Base-by-base conservation (phyloP, 2,329 filamentous ascomycete species). In the Beauveria sp. region DNA sequence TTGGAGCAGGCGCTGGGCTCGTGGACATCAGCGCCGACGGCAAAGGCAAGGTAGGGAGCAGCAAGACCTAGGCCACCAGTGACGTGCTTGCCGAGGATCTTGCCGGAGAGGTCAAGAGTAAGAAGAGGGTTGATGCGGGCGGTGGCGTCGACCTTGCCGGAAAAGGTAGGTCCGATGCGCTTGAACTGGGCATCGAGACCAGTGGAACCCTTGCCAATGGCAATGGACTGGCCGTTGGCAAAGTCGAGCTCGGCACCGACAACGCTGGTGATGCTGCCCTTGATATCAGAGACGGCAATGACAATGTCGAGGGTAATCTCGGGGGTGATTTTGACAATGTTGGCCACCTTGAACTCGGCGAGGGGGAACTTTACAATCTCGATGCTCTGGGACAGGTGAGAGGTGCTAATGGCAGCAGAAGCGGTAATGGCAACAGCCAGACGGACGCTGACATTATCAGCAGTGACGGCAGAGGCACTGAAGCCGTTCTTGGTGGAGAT, bases 401-500 rank as follows among this genome's bases (percentile, higher is more conserved):
- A 58, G 34, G 55, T 62, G 14, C 2, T 14, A 20, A 62, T 59
- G 43, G 61, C 61, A 5, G 61, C 61, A 1, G 61, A 59, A 8
- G 55, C 61, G 44, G 61, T 62, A n/a, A 58, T 37, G 48, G 55
- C 61, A 9, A 62, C 55, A 20, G 61, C 61, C 7, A 62, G 61
- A 34, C 55, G 61, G 20, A 55, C 55, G 41, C 50, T 44, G 51
- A 62, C 55, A 3, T 46, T 46, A 44, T 62, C 61, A 5, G 60
- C 47, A 8, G 61, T 62, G 55, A 54, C 37, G 44, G 61, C 61
- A 8, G 61, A 62, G 3, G 61, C 61, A 3, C 22, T 10, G 55
- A 62, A 62, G 40, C 61, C 61, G 43, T 58, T 12, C 50, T 58
- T 58, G n/a, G 61, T 62, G 24, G 55, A 59, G 55, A 62, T 7